Evolutionary conservation across 441 rosid genomes (phyloP).

Genomic region (Populus hybrid): DNA sequence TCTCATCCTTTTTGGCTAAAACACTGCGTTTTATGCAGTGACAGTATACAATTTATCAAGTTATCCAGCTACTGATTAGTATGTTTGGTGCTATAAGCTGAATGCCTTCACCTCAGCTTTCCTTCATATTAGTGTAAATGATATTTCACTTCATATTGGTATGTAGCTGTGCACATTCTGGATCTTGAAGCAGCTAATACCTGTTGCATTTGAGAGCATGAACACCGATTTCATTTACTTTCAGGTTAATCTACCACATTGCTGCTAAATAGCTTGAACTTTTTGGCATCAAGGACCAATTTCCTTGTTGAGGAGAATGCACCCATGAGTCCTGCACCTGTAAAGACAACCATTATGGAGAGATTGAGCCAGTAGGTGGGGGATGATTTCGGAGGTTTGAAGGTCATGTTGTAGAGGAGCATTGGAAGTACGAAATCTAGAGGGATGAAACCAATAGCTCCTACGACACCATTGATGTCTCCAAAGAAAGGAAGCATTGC

Average conservation of each 20-base stretch:
- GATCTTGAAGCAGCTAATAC: background rate
- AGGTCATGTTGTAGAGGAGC: conserved; percentile 90
- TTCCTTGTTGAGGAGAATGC: conserved; percentile 79
- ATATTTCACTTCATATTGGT: background rate
- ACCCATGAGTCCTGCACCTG: conserved; percentile 71
- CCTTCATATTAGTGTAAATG: background rate
- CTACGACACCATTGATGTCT: conserved; percentile 78
- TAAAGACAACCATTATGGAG: conserved; percentile 59
- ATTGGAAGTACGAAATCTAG: conserved; percentile 86
- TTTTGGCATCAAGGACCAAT: conserved; percentile 68
- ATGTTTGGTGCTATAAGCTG: background rate
- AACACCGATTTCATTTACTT: background rate
- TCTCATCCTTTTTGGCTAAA: background rate
- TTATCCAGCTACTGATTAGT: background rate
- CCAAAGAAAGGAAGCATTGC: conserved; percentile 95
- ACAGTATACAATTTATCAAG: background rate
- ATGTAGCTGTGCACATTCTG: background rate
- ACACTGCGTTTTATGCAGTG: background rate
- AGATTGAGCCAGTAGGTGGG: conserved; percentile 61
- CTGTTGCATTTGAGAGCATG: background rate
- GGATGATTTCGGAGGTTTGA: conserved; percentile 57
- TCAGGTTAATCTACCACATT: conserved; percentile 52
- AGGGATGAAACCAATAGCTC: conserved; percentile 92
- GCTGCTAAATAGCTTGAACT: conserved; percentile 86
- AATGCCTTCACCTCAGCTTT: background rate